These are phyloP conservation scores for Cunninghamia lanceolata DNA, from an alignment of 75 land plant genomes.

Conservation along the genomic window DNA sequence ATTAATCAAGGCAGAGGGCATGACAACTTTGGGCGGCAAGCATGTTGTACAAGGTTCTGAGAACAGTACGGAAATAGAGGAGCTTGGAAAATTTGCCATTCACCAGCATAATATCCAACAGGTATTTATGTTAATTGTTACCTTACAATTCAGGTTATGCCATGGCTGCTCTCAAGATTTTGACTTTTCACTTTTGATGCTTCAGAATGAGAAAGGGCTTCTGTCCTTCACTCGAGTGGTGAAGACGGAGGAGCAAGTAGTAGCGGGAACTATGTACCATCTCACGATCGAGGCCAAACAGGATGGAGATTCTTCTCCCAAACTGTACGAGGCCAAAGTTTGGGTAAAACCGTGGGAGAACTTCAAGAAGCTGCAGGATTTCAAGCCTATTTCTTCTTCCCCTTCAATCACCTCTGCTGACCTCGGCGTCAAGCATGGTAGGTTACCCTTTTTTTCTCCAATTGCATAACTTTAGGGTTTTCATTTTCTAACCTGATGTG, in stretches of 20 bases:
- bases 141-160: not conserved
- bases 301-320: slow-evolving; percentile 13
- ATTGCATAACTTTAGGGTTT: not conserved
- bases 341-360: slow-evolving; percentile 86
- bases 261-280: slow-evolving; percentile 65
- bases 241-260: slow-evolving; percentile 67
- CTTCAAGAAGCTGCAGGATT: slow-evolving; percentile 68
- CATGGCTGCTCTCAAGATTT: not conserved
- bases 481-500: no score
- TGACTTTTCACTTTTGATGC: not conserved
- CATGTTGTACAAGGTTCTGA: not conserved
- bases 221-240: slow-evolving; percentile 39
- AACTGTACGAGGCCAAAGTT: slow-evolving; percentile 75
- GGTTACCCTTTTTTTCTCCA: not conserved
- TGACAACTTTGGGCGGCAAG: not conserved
- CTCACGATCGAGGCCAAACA: slow-evolving; percentile 62
- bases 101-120: slow-evolving; percentile 67
- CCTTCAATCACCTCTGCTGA: slow-evolving; percentile 12
- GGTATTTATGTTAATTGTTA: slow-evolving; percentile 15
- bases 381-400: slow-evolving; percentile 30
- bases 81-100: slow-evolving; percentile 74
- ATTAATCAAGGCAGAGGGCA: not conserved
- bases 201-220: slow-evolving; percentile 1
- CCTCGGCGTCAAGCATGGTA: slow-evolving; percentile 24
- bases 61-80: slow-evolving; percentile 59